Percentiles rank a stretch among this genome's conserved stretches.
Conservation (phyloP, 176 grass and related monocot genomes). For the Oryza nivara region DNA sequence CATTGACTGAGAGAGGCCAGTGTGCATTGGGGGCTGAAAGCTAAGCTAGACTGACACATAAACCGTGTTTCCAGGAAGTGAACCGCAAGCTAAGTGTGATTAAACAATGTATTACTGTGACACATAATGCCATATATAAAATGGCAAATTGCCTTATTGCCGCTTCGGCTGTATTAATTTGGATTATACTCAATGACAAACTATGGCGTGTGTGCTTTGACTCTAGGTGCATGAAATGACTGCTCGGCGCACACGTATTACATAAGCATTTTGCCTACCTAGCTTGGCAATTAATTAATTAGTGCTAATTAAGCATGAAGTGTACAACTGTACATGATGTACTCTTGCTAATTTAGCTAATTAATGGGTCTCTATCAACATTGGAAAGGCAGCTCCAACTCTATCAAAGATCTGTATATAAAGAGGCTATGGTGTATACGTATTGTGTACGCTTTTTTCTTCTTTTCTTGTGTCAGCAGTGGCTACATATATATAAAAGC, state of each 20-base stretch:
- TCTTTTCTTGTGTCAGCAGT: not conserved
- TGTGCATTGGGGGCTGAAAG: not conserved
- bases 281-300: too few species aligned
- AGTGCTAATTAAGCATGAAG: not conserved
- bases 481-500: not conserved
- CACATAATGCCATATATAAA: not conserved
- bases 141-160: not conserved
- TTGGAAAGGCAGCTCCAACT: not conserved
- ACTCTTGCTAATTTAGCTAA: not conserved
- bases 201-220: not conserved
- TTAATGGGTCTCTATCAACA: not conserved
- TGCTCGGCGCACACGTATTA: not conserved
- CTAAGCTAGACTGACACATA: not conserved
- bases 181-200: not conserved
- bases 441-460: not conserved
- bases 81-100: not conserved
- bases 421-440: not conserved
- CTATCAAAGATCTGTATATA: not conserved
- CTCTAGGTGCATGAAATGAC: conserved; percentile 32
- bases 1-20: not conserved
- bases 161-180: not conserved
- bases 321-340: not conserved
- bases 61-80: not conserved
- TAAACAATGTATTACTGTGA: conserved; percentile 7
- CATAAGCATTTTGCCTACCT: not conserved